Percentiles rank a stretch among this genome's conserved stretches.
phyloP scores from a whole-genome alignment of 169 alveolate genomes.

The Plasmodium gallinaceum region DNA sequence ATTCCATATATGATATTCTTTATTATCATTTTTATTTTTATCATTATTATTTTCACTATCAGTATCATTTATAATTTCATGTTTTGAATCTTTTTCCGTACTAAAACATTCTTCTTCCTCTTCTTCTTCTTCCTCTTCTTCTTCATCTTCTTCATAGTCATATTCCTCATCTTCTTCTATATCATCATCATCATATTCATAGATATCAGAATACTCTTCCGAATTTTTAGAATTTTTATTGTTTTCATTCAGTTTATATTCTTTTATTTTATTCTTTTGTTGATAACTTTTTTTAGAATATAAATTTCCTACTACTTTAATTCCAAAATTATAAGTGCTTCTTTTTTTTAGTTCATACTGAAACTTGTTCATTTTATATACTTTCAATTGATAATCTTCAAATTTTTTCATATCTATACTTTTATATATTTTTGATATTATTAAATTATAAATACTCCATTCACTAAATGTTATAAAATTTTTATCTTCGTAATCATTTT shows the following conservation, averaged over 20 bases:
- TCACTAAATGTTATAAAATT: conserved; percentile 53
- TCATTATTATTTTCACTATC: not conserved
- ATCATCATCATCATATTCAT: conserved; percentile 24
- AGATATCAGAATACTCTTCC: conserved; percentile 33
- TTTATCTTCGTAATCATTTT: conserved; percentile 25
- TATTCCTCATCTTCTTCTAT: conserved; percentile 46
- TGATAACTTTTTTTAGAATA: not conserved
- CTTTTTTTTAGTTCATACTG: conserved; percentile 34
- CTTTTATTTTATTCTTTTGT: not conserved
- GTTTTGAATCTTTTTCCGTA: not conserved
- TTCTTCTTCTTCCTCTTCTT: not conserved
- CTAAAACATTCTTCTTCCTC: not conserved
- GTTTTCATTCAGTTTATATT: not conserved
- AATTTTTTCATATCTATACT: conserved; percentile 53
- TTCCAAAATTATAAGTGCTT: conserved; percentile 49
- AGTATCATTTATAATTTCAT: not conserved
- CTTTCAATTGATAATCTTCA: conserved; percentile 39
- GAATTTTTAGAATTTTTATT: conserved; percentile 14
- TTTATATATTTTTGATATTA: conserved; percentile 55
- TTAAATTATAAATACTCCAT: conserved; percentile 49
- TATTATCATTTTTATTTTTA: not conserved
- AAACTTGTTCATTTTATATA: conserved; percentile 30
- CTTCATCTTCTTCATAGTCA: conserved; percentile 2
- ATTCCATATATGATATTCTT: conserved; percentile 1
- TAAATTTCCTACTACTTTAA: conserved; percentile 56